Conservation (phyloP, 192 early-diverging fungal genomes). For the Coemansia sp. region DNA sequence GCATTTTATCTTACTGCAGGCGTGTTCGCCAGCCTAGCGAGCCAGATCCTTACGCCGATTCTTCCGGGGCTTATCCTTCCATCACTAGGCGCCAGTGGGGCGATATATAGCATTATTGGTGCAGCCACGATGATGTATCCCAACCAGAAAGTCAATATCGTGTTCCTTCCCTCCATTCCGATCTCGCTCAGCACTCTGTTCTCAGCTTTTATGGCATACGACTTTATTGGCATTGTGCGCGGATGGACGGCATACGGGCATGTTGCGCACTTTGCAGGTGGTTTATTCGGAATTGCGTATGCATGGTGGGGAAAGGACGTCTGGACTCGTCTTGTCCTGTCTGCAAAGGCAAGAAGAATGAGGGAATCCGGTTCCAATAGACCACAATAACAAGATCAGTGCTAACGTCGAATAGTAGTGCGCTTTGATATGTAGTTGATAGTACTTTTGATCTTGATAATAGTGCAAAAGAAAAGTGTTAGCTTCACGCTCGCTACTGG, state of each 20-base stretch:
- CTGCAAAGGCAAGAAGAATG: neutral
- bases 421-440: neutral
- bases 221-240: conserved; percentile 68
- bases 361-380: neutral
- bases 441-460: neutral
- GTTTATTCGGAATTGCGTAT: conserved; percentile 62
- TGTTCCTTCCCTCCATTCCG: conserved; percentile 62
- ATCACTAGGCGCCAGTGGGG: conserved; percentile 81
- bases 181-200: conserved; percentile 63
- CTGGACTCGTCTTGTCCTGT: conserved; percentile 15
- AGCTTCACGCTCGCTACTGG: too few species aligned
- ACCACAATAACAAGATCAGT: neutral
- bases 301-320: conserved; percentile 47
- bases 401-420: neutral
- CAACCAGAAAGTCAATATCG: conserved; percentile 56
- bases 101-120: conserved; percentile 70
- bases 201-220: conserved; percentile 65
- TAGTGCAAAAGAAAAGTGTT: neutral
- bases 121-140: conserved; percentile 61
- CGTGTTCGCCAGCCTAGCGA: conserved; percentile 62
- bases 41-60: conserved; percentile 60
- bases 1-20: conserved; percentile 79
- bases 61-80: conserved; percentile 56
- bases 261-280: conserved; percentile 70
- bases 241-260: conserved; percentile 79